Conservation (phyloP, 768 basidiomycete genomes). For the Sporobolomyces pararoseus region DNA sequence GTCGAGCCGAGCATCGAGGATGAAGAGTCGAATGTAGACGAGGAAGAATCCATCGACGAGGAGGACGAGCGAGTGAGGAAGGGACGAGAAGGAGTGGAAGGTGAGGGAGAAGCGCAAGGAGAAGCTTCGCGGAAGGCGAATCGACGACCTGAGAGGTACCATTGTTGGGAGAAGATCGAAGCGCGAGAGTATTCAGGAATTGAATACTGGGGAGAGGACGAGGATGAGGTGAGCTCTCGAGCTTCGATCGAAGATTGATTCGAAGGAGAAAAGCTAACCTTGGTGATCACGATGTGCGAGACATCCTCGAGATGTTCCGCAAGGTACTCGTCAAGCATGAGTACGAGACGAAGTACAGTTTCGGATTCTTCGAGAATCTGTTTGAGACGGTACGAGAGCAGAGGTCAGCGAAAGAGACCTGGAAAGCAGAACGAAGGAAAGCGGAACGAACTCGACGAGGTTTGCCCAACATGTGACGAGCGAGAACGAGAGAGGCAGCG, state of each 20-base stretch:
- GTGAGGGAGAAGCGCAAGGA: constrained; percentile 15
- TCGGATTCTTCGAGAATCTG: constrained; percentile 69
- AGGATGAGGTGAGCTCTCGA: background rate
- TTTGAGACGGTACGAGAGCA: background rate
- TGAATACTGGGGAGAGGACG: constrained; percentile 56
- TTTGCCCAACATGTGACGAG: constrained; percentile 68
- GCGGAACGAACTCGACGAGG: constrained; percentile 28
- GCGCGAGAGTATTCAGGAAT: constrained; percentile 95
- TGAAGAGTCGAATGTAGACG: constrained; percentile 19
- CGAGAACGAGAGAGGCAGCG: constrained; percentile 78
- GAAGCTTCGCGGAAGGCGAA: constrained; percentile 38
- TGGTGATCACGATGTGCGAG: constrained; percentile 93
- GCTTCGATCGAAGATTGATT: background rate
- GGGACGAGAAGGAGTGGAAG: constrained; percentile 28
- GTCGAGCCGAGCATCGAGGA: constrained; percentile 23
- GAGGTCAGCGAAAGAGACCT: background rate
- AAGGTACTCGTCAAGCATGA: constrained; percentile 77
- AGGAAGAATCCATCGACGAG: constrained; percentile 9
- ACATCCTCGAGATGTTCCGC: constrained; percentile 82
- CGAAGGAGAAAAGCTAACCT: constrained; percentile 54
- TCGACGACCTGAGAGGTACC: constrained; percentile 80
- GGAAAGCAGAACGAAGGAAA: background rate
- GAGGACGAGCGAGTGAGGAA: constrained; percentile 26
- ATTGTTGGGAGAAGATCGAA: constrained; percentile 86
- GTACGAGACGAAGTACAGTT: constrained; percentile 75